Percentiles rank a stretch among this genome's conserved stretches.
phyloP scores from a whole-genome alignment of 192 early-diverging fungal species.

The Geranomyces michiganensis region DNA sequence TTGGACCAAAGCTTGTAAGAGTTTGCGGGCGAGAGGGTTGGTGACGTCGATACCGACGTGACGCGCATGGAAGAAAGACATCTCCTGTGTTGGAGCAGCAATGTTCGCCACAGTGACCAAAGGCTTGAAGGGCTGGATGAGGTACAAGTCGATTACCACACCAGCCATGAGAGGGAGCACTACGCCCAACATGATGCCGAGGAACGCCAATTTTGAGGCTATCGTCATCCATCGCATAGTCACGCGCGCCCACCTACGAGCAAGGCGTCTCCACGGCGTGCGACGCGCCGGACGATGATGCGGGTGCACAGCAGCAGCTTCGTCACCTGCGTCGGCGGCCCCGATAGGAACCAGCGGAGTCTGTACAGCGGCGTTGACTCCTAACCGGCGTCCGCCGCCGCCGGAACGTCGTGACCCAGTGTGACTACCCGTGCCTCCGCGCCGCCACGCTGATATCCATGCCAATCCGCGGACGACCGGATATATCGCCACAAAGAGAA shows the following conservation, averaged over 20 bases:
- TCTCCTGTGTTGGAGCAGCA: too few relatives aligned
- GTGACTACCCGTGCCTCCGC: background rate
- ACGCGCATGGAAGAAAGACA: too few relatives aligned
- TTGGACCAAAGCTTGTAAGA: conserved; percentile 45
- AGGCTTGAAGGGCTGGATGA: conserved; percentile 62
- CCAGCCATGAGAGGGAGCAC: conserved; percentile 70
- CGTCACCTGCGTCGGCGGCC: background rate
- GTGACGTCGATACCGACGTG: conserved; percentile 9
- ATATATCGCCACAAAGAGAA: conserved; percentile 34
- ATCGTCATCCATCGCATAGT: conserved; percentile 1
- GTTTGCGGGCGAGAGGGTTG: conserved; percentile 4
- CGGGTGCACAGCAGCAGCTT: background rate
- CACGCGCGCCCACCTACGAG: conserved; percentile 12
- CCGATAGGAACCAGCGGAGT: background rate
- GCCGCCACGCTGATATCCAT: background rate
- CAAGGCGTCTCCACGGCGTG: conserved; percentile 8
- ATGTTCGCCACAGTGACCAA: background rate
- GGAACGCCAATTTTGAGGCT: conserved; percentile 51
- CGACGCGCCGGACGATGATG: conserved; percentile 1
- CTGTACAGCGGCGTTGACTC: background rate
- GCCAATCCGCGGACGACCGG: background rate
- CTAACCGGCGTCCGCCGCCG: background rate
- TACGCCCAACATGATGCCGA: conserved; percentile 61
- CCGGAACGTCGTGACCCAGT: background rate
- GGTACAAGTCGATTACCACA: conserved; percentile 72